phyloP scores from a whole-genome alignment of 2,329 filamentous ascomycete genomes.

The Pestalotiopsis sp. region DNA sequence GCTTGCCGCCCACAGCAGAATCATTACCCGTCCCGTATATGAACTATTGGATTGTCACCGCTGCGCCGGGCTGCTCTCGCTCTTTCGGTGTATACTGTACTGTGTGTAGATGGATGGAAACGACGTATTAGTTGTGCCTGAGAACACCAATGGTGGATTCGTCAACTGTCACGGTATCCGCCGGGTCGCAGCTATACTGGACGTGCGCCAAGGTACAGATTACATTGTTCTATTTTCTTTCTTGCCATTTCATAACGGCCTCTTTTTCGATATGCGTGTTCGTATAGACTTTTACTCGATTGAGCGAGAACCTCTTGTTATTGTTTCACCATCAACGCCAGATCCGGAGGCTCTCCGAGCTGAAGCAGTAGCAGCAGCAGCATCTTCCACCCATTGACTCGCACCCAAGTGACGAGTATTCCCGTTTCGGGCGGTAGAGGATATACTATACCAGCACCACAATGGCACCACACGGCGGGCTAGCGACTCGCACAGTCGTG shows the following conservation, averaged over 20 bases:
- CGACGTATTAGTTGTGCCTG: background rate
- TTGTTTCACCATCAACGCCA: background rate
- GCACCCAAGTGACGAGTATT: background rate
- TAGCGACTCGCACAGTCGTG: background rate
- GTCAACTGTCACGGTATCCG: too few species aligned
- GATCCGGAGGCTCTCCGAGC: background rate
- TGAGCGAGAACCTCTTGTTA: background rate
- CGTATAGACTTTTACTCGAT: background rate
- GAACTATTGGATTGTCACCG: background rate
- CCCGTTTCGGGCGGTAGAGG: background rate
- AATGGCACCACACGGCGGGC: background rate
- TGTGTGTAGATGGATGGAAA: background rate
- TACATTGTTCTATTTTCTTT: too few species aligned
- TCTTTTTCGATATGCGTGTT: too few species aligned
- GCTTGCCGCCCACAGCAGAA: background rate
- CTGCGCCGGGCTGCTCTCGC: background rate
- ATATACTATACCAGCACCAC: constrained; percentile 7
- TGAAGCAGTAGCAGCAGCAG: background rate
- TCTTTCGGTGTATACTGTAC: background rate
- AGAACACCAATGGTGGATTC: background rate
- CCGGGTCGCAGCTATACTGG: too few species aligned
- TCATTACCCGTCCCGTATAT: background rate
- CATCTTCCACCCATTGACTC: background rate
- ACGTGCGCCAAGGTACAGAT: too few species aligned
- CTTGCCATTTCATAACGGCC: too few species aligned